Evolutionary conservation across 768 basidiomycete species (phyloP), one percentile per base, ranked within the genome.

Genomic region (Trametes gibbosa): DNA sequence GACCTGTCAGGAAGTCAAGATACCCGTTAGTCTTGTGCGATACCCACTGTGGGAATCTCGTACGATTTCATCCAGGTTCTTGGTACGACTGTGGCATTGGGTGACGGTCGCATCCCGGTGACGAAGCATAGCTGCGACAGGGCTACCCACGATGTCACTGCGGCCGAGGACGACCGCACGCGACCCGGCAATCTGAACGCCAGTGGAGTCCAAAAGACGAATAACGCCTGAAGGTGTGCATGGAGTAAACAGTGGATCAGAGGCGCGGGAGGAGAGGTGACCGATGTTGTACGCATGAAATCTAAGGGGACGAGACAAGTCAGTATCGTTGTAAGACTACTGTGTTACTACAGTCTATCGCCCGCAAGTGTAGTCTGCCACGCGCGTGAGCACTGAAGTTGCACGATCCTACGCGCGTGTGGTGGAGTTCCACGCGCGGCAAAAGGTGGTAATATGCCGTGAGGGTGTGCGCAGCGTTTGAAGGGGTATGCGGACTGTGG

Each of bases 271-370:
- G 46, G 91, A 87, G 45, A 99, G 81, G 66, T 94, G 90, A 16
- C 97, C 96, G 62, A 98, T 97, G 74, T 98, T 99, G 75, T 96
- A 95, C 5, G 96, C 94, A 76, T 98, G 94, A 80, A 99, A 99
- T 25, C 96, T 95, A 63, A 51, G 35, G 41, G 4, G 34, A 53
- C 17, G 8, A 41, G 17, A 23, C 40, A 50, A n/a, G 48, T 59
- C 47, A 58, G 24, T 39, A n/a, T 47, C 29, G 29, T 32, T 10
- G 19, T 10, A 32, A 24, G 9, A 13, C 10, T 45, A 39, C 4
- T 14, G 37, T 14, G 37, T 14, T 5, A 39, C 3, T 10, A 25
- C 21, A 14, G 25, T 10, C 2, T 25, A 12, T 7, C 23, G 4
- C 23, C 10, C 12, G 43, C 23, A 45, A 12, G 21, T 1, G 12